Evolutionary conservation across 306 rosid genomes (phyloP), one percentile per base, ranked within the genome.

Genomic region (Medicago ruthenica): DNA sequence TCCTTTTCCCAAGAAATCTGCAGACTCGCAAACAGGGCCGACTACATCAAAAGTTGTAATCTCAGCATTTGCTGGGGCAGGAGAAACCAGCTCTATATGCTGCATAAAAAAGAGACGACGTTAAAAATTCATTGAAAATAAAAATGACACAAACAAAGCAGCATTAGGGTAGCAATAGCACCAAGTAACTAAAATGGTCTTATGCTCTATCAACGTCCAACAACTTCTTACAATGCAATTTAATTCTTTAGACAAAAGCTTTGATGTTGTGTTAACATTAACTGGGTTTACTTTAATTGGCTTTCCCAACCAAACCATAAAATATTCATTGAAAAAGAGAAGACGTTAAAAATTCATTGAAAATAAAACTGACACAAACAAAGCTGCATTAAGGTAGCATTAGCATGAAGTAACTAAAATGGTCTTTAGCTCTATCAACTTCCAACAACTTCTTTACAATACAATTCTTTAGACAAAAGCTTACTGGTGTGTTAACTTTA

Each of bases 81-180:
- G 98, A 76, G 97, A 87, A 84, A 95, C 87, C 79, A 95, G 83
- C 87, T 92, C 98, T 61, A 95, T 92, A 78, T 95, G 98, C 97
- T 95, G 93, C 84, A 85, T 60, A 83, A n/a, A 24, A 68, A 54
- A 34, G 64, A 22, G n/a, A 58, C 41, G 41, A 73, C 81, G 70
- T 15, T 41, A 36, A 39, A 39, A 41, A 70, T 34, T 57, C 53
- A 59, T 11, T 17, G 20, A 62, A 55, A 65, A 27, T 6, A 22
- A 45, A 60, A 34, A 4, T 27, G 9, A 2, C 36, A 15, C 36
- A 73, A 68, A 59, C 13, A 16, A 64, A 63, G 18, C 15, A 40
- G 41, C 47, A 51, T 13, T 45, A 31, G 34, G 39, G 34, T 22
- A 41, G 68, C 53, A 60, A 18, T 22, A 41, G 61, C 60, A 50